Conservation (phyloP, 2,329 filamentous ascomycete genomes). For the Hypoxylon sp. region DNA sequence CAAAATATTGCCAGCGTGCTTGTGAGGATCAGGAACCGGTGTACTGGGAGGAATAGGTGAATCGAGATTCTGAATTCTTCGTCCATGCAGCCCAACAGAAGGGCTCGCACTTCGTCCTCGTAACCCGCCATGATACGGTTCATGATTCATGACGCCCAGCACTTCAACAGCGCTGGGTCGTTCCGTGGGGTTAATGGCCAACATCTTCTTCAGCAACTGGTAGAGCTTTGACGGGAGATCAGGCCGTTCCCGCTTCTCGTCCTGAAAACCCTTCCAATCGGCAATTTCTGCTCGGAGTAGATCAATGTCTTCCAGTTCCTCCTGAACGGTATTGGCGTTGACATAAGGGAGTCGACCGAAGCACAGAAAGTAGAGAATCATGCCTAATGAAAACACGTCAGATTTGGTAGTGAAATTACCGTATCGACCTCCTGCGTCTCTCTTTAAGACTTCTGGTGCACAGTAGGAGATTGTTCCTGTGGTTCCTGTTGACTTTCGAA, state of each 20-base stretch:
- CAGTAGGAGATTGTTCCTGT: slow-evolving; percentile 99
- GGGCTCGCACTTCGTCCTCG: slow-evolving; percentile 57
- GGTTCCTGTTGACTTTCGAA: slow-evolving; percentile 89
- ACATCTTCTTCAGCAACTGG: slow-evolving; percentile 82
- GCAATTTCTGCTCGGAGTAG: slow-evolving; percentile 87
- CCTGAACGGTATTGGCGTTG: slow-evolving; percentile 86
- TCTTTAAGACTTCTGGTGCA: slow-evolving; percentile 89
- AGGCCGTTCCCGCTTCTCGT: slow-evolving; percentile 79
- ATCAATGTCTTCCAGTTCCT: slow-evolving; percentile 93
- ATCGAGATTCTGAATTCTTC: slow-evolving; percentile 69
- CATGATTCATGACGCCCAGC: slow-evolving; percentile 80
- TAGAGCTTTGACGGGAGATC: slow-evolving; percentile 92
- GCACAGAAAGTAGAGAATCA: slow-evolving; percentile 99
- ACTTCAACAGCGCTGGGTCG: slow-evolving; percentile 91
- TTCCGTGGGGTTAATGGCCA: slow-evolving; percentile 81
- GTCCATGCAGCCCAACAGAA: slow-evolving; percentile 59
- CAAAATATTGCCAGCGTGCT: slow-evolving; percentile 42
- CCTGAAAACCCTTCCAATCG: slow-evolving; percentile 88
- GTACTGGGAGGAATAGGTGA: slow-evolving; percentile 66
- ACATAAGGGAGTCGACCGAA: slow-evolving; percentile 90
- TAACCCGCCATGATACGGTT: slow-evolving; percentile 66
- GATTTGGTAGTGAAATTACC: slow-evolving; percentile 98
- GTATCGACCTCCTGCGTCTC: slow-evolving; percentile 77
- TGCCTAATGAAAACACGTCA: slow-evolving; percentile 97
- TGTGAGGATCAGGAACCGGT: slow-evolving; percentile 61